phyloP scores from a whole-genome alignment of 257 asterid species.

The Echium plantagineum region DNA sequence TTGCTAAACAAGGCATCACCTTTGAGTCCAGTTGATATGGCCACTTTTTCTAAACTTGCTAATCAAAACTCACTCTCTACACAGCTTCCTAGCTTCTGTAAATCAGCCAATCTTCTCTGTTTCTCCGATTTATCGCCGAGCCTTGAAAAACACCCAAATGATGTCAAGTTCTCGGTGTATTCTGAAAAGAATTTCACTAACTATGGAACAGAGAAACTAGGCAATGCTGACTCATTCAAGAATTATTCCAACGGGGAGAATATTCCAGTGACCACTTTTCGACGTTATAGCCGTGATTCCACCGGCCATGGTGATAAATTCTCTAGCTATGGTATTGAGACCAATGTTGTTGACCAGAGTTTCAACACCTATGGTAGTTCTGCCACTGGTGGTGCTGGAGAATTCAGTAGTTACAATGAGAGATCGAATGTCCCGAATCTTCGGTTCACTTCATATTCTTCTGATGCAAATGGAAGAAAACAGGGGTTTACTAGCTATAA shows the following conservation, averaged over 20 bases:
- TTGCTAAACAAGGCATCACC: conserved; percentile 23
- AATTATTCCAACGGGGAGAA: conserved; percentile 35
- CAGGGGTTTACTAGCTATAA: conserved; percentile 34
- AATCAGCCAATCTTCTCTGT: conserved; percentile 55
- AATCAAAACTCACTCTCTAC: conserved; percentile 45
- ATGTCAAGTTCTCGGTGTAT: background rate
- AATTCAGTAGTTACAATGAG: conserved; percentile 27
- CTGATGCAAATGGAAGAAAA: conserved; percentile 27
- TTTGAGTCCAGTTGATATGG: conserved; percentile 17
- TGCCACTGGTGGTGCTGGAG: conserved; percentile 41
- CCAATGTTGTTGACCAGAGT: conserved; percentile 49
- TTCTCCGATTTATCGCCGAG: conserved; percentile 45
- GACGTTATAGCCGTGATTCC: conserved; percentile 57
- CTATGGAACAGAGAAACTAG: conserved; percentile 35
- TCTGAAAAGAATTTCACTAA: conserved; percentile 38
- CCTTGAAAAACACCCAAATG: conserved; percentile 13
- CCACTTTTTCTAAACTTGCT: conserved; percentile 32
- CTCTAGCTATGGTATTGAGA: conserved; percentile 31
- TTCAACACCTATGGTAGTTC: conserved; percentile 50
- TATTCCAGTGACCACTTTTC: conserved; percentile 30
- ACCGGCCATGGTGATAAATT: conserved; percentile 34
- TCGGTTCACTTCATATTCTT: conserved; percentile 46
- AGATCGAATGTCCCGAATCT: conserved; percentile 35
- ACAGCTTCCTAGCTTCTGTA: conserved; percentile 49
- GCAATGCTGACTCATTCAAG: conserved; percentile 34